Evolutionary conservation across 352 stramenopile species (phyloP), one percentile per base, ranked within the genome.

Genomic region (Blastocystis sp.): DNA sequence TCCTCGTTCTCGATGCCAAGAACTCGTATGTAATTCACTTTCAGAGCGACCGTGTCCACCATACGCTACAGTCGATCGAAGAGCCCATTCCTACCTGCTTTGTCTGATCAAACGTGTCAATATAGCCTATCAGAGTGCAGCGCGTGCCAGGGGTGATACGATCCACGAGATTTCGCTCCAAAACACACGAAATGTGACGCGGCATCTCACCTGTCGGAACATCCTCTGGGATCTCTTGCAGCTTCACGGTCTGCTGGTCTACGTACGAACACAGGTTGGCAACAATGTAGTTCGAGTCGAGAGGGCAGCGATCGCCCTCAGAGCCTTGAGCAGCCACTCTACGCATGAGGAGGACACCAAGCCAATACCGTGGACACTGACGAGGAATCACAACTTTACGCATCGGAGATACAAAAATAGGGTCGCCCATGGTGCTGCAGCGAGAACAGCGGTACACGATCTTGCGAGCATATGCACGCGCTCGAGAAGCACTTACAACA

Each of bases 191-290:
- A 43, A 98, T 92, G 82, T 96, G 96, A 37, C 97, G 93, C 20
- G 97, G 97, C 97, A 99, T 98, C 91, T 99, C 97, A 37, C 97
- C 97, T 3, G 97, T 98, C 0, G 97, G 96, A 7, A 98, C 96
- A 18, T 96, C 95, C 90, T 99, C 96, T 0, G 92, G 97, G 91
- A 92, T 96, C 90, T 97, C 95, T 79, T 93, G 91, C 53, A 99
- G 92, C 92, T 99, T 99, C 39, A 98, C 91, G n/a, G 95, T 98
- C 92, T 99, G 97, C 89, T 98, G 95, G 91, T 99, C 96, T 0
- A 98, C 94, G 90, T 98, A 99, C 8, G 94, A 92, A 59, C 93
- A 93, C 69, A 97, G 92, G 90, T 99, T 96, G 0, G 97, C 95
- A 29, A 98, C 87, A 2, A 99, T 94, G 3, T 95, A 92, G 91